These are phyloP conservation scores for Hymenoscyphus repandus DNA, from an alignment of 2,329 filamentous ascomycete genomes.

Conservation along the genomic window DNA sequence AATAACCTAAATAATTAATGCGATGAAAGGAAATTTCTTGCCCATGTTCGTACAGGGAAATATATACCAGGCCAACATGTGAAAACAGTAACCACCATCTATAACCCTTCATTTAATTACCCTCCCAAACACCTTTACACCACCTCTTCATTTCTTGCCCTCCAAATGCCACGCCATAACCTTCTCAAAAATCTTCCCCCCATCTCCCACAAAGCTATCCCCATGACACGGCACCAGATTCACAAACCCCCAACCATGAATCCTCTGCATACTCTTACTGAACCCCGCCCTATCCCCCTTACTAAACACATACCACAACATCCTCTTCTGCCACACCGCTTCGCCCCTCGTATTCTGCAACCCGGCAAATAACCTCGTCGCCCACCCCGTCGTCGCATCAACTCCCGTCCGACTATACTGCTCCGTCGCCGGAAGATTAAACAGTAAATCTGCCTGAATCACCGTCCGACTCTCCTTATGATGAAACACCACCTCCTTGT, in stretches of 20 bases:
- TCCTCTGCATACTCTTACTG: slow-evolving; percentile 61
- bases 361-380: slow-evolving; percentile 50
- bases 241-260: slow-evolving; percentile 78
- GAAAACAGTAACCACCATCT: no score
- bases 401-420: slow-evolving; percentile 65
- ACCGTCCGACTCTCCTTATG: slow-evolving; percentile 78
- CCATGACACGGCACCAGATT: slow-evolving; percentile 89
- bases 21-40: no score
- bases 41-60: no score
- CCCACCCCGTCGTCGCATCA: slow-evolving; percentile 48
- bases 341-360: slow-evolving; percentile 57
- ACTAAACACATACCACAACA: slow-evolving; percentile 72
- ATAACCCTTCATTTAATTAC: no score
- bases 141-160: slow-evolving; percentile 20
- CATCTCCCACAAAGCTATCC: slow-evolving; percentile 71
- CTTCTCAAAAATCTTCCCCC: slow-evolving; percentile 70
- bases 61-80: no score
- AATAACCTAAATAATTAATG: no score
- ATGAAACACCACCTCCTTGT: slow-evolving; percentile 83
- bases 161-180: slow-evolving; percentile 80
- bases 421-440: slow-evolving; percentile 84
- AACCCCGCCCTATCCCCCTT: slow-evolving; percentile 59
- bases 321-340: slow-evolving; percentile 71
- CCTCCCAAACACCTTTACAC: not conserved
- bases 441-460: slow-evolving; percentile 85